phyloP scores from a whole-genome alignment of 148 eudicot species.

The Vaccinium macrocarpon region DNA sequence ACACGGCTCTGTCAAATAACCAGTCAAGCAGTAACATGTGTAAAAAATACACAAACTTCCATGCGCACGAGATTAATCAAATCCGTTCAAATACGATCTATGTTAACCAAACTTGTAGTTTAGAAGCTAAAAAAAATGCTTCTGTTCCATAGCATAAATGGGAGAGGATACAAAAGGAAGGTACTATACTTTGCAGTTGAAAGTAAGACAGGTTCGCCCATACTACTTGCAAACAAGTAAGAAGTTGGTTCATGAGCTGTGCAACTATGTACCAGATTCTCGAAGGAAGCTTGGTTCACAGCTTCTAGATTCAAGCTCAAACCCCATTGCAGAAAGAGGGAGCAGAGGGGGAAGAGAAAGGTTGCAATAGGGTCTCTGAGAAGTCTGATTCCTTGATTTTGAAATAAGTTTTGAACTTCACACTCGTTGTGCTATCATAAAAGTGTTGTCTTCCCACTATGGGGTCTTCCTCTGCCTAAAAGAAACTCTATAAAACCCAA shows the following conservation, averaged over 20 bases:
- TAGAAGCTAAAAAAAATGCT: background rate
- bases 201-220: background rate
- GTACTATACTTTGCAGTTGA: background rate
- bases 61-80: background rate
- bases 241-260: background rate
- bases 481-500: background rate
- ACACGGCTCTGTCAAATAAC: constrained; percentile 61
- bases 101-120: background rate
- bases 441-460: background rate
- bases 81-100: background rate
- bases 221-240: background rate
- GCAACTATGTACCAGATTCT: background rate
- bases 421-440: background rate
- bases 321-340: background rate
- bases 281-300: background rate
- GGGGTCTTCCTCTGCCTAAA: no score
- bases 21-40: background rate
- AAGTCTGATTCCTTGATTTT: background rate
- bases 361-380: background rate
- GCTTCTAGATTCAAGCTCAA: background rate
- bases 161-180: background rate
- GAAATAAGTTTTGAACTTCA: background rate
- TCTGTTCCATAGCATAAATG: background rate
- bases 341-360: background rate
- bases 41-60: background rate